Base-by-base conservation (phyloP, 1,139 yeast genomes). In the Saccharomycopsis crataegensis region DNA sequence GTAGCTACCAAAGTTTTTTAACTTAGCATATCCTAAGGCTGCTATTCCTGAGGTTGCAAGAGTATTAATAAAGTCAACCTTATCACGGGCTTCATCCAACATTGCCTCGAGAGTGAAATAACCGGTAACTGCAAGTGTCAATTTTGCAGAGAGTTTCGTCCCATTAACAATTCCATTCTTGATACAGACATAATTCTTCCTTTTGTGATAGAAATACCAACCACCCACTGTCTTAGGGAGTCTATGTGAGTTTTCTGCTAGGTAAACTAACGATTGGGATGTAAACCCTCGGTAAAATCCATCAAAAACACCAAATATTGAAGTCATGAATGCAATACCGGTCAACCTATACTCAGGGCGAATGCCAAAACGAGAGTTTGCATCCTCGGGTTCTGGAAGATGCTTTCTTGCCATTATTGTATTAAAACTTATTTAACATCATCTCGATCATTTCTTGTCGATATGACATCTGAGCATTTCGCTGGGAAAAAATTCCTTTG, bases 141-240 rank as follows among this genome's bases (percentile, higher is more conserved):
- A 73, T 60, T 78, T 80, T 16, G 68, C 52, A 0, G 78, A 76
- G 32, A 72, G 74, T 53, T 64, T 66, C 32, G 75, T 58, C 0
- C 83, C 86, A 12, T 63, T 59, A 14, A 68, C 69, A 59, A 78
- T 67, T 0, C 86, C 88, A 32, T 70, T 71, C 53, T 78, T 73
- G 44, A 86, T 68, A 70, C 88, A 81, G 46, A 84, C 86, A 65
- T 86, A 86, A 67, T 86, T 86, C 70, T 87, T 88, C 60, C 89
- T 77, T 67, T 86, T 88, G 67, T 88, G 95, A 68, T 89, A 88
- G 65, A 85, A 86, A 65, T 86, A 89, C 96, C 96, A 88, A 0
- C 93, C 94, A 38, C 90, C 93, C 53, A 82, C 86, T 0, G 86
- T 82, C 28, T 70, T 74, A 3, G 96, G 96, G 58, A 89, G 70